Percentiles rank a stretch among this genome's conserved stretches.
phyloP scores from a whole-genome alignment of 2,329 filamentous ascomycete species.

The Fusarium subtropicale region DNA sequence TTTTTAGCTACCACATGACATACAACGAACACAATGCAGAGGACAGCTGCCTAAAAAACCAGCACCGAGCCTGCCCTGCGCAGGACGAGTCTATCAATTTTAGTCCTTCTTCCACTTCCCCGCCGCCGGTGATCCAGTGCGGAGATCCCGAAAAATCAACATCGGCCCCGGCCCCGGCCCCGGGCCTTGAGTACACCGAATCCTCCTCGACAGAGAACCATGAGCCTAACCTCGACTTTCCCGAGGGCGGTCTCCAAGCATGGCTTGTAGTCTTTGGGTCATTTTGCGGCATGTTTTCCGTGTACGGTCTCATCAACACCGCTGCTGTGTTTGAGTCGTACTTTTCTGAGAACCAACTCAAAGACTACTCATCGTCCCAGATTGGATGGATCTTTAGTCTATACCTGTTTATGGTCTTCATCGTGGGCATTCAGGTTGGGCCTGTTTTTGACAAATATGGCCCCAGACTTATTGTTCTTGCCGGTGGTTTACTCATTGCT shows the following conservation, averaged over 20 bases:
- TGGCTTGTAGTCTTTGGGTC: constrained; percentile 79
- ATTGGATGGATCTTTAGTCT: constrained; percentile 91
- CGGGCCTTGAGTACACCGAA: constrained; percentile 22
- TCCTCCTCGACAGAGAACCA: background rate
- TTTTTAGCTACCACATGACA: constrained; percentile 25
- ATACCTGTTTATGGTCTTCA: constrained; percentile 84
- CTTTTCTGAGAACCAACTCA: constrained; percentile 77
- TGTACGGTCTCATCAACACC: constrained; percentile 75
- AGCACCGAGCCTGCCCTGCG: constrained; percentile 15
- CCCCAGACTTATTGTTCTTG: constrained; percentile 72
- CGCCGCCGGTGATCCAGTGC: background rate
- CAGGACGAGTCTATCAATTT: constrained; percentile 24
- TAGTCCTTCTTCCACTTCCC: background rate
- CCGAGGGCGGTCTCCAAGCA: constrained; percentile 73
- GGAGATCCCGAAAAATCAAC: constrained; percentile 21
- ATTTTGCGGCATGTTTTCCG: constrained; percentile 73
- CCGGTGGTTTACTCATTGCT: constrained; percentile 71
- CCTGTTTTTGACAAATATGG: constrained; percentile 84
- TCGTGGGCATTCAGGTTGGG: constrained; percentile 84
- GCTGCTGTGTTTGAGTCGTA: constrained; percentile 74
- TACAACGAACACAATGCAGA: constrained; percentile 45
- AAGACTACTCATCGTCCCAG: constrained; percentile 71
- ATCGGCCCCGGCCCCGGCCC: constrained; percentile 7
- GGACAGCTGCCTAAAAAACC: constrained; percentile 49
- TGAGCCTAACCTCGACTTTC: constrained; percentile 23